Evolutionary conservation across 1,139 yeast genomes (phyloP).

Genomic region (Yamadazyma dendronema): DNA sequence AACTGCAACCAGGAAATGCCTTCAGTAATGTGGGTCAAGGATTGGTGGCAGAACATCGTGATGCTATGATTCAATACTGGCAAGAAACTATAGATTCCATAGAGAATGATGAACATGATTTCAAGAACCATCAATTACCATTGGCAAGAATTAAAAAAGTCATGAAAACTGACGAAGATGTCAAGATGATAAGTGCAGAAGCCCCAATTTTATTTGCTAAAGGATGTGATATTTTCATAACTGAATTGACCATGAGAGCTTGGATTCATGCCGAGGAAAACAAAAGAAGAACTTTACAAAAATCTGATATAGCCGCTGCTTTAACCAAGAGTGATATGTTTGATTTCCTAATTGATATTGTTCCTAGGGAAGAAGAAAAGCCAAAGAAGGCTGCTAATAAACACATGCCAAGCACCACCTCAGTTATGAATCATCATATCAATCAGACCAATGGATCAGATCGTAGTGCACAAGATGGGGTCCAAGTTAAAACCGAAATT

Average conservation of each 20-base stretch:
- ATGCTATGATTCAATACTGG: slow-evolving; percentile 94
- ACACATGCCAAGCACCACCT: slow-evolving; percentile 5
- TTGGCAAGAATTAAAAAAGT: slow-evolving; percentile 92
- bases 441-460: neutral
- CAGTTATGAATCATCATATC: slow-evolving; percentile 6
- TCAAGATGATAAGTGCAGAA: slow-evolving; percentile 95
- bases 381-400: slow-evolving; percentile 34
- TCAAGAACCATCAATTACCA: slow-evolving; percentile 91
- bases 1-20: slow-evolving; percentile 59
- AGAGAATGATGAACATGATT: slow-evolving; percentile 87
- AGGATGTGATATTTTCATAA: slow-evolving; percentile 95
- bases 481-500: neutral
- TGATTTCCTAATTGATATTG: slow-evolving; percentile 92
- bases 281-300: slow-evolving; percentile 89
- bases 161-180: slow-evolving; percentile 98
- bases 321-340: slow-evolving; percentile 94
- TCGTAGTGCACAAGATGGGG: neutral
- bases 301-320: slow-evolving; percentile 94
- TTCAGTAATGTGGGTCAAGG: slow-evolving; percentile 96
- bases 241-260: slow-evolving; percentile 96
- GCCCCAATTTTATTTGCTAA: slow-evolving; percentile 97
- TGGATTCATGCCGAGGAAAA: slow-evolving; percentile 98
- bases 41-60: slow-evolving; percentile 74
- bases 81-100: slow-evolving; percentile 90
- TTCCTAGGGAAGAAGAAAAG: slow-evolving; percentile 77